Evolutionary conservation across 1,284 basidiomycete genomes (phyloP).

Genomic region (Phellopilus nigrolimitatus): DNA sequence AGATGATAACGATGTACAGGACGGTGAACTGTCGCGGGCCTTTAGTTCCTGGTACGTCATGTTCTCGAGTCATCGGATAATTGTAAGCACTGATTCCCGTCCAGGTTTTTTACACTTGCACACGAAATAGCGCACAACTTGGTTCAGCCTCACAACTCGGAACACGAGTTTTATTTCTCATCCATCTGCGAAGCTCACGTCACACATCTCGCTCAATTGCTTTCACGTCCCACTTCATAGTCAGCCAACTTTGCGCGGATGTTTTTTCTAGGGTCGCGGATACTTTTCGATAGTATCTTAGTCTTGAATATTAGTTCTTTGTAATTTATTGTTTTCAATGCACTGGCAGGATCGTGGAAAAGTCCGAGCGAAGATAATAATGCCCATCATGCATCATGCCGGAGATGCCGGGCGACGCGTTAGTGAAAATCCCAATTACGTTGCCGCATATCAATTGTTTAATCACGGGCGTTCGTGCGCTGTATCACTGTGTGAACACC

Average conservation of each 20-base stretch:
- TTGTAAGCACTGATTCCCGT: background rate
- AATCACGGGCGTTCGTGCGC: too few relatives aligned
- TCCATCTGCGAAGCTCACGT: slow-evolving; percentile 75
- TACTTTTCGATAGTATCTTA: background rate
- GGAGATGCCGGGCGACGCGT: too few relatives aligned
- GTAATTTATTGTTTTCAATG: too few relatives aligned
- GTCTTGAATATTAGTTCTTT: too few relatives aligned
- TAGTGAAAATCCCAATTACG: too few relatives aligned
- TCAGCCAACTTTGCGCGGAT: too few relatives aligned
- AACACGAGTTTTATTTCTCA: slow-evolving; percentile 93
- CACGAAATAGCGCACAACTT: slow-evolving; percentile 90
- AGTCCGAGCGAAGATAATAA: too few relatives aligned
- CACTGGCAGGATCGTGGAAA: too few relatives aligned
- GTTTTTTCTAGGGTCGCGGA: too few relatives aligned
- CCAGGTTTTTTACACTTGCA: slow-evolving; percentile 85
- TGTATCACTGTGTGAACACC: too few relatives aligned
- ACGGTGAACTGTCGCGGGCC: slow-evolving; percentile 59
- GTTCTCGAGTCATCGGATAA: background rate
- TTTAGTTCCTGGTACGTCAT: slow-evolving; percentile 68
- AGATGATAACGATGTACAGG: slow-evolving; percentile 70
- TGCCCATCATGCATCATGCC: too few relatives aligned
- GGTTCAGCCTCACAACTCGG: slow-evolving; percentile 72
- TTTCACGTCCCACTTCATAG: background rate
- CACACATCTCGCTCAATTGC: background rate
- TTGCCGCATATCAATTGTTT: too few relatives aligned